Conservation (phyloP, 129 eudicot genomes). For the Oenanthe sinensis region DNA sequence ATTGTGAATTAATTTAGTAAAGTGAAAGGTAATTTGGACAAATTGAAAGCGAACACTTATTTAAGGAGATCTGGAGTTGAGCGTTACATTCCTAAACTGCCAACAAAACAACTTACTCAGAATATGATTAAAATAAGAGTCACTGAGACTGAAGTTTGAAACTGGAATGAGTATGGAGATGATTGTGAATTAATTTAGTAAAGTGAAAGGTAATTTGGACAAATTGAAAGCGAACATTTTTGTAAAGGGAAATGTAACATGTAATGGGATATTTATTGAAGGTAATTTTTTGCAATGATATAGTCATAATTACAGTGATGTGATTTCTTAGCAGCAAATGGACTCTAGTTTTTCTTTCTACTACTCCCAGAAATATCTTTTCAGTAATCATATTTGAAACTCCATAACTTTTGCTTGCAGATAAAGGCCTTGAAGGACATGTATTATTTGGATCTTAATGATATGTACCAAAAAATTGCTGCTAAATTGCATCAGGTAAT, state of each 20-base stretch:
- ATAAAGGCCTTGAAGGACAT: constrained; percentile 81
- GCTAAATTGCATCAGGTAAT: constrained; percentile 72
- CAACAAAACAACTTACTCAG: neutral
- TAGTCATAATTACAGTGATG: neutral
- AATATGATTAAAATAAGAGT: neutral
- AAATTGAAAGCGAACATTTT: neutral
- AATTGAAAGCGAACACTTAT: neutral
- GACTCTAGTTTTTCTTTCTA: neutral
- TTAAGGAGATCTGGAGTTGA: neutral
- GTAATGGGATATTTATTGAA: neutral
- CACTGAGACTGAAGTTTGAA: neutral
- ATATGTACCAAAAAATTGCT: constrained; percentile 70
- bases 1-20: neutral
- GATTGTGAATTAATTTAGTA: neutral
- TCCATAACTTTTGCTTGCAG: constrained; percentile 36
- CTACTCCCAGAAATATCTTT: neutral
- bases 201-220: neutral
- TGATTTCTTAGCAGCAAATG: neutral
- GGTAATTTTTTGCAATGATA: neutral
- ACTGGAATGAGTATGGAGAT: neutral
- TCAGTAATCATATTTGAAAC: neutral
- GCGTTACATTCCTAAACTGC: neutral
- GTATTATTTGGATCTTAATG: constrained; percentile 63
- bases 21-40: neutral
- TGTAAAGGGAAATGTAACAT: neutral